Evolutionary conservation across 2,329 filamentous ascomycete species (phyloP), one percentile per base, ranked within the genome.

Genomic region (Penicillium palitans): DNA sequence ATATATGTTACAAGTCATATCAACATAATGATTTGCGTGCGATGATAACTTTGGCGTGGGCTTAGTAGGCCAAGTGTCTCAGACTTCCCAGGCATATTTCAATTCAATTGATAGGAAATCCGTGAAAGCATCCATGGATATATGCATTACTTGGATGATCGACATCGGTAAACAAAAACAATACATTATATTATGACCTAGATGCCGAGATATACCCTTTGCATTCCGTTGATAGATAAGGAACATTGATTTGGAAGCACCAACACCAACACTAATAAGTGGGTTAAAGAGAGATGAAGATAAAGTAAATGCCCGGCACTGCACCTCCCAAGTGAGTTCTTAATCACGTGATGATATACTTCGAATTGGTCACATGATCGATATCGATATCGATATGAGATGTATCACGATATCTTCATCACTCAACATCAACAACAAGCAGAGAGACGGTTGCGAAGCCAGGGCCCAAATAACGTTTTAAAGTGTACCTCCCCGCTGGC

Each of bases 371-470:
- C 51, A 53, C 51, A 19, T 53, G 51, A 46, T 42, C 33, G 17
- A 46, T 46, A 46, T 35, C 51, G 51, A 53, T 53, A 47, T 25
- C 46, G 46, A 48, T 37, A 37, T 48, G 29, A 24, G 21, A 47
- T 44, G 27, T 45, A 52, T 17, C 51, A 41, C 31, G 37, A 49
- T 46, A 55, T 57, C 25, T 55, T 55, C 49, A 42, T 56, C 46
- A 29, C 40, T 42, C 29, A 51, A 29, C 41, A 15, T 27, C 50
- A 27, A 37, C 48, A 19, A 40, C 31, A 7, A 57, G 15, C n/a
- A 42, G 50, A 27, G n/a, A 15, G 37, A 13, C 7, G 21, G 24
- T 27, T 19, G 8, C 33, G 31, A 41, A 31, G 17, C 31, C 31
- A 52, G 19, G 39, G 17, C n/a, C 33, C 7, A 40, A 39, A 44